These are phyloP conservation scores for Suhomyces wounanorum DNA, from an alignment of 1,139 yeast species.

Conservation along the genomic window DNA sequence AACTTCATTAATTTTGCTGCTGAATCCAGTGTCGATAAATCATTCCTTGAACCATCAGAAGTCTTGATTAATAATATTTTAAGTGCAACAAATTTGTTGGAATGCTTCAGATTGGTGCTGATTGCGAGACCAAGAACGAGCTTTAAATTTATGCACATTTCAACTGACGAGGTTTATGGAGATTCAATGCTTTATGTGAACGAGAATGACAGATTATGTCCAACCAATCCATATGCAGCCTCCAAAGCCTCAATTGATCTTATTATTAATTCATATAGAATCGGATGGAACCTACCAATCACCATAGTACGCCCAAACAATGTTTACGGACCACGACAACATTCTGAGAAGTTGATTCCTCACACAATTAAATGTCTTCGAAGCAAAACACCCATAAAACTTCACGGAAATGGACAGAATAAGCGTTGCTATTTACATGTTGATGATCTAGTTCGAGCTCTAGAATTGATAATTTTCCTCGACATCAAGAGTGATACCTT, in stretches of 20 bases:
- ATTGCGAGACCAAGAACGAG: constrained; percentile 7
- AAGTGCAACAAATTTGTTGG: constrained; percentile 54
- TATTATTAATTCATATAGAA: constrained; percentile 49
- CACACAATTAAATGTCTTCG: constrained; percentile 23
- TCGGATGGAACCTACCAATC: constrained; percentile 47
- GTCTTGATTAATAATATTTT: constrained; percentile 52
- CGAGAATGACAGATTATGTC: constrained; percentile 43
- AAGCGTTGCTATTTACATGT: constrained; percentile 52
- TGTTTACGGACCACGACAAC: constrained; percentile 58
- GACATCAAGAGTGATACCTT: constrained; percentile 34
- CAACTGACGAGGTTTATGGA: constrained; percentile 68
- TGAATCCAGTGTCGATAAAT: constrained; percentile 58
- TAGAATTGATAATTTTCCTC: constrained; percentile 33
- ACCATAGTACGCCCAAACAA: constrained; percentile 54
- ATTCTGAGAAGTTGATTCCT: constrained; percentile 60
- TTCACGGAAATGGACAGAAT: constrained; percentile 54
- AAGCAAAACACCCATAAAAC: constrained; percentile 25
- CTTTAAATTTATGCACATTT: constrained; percentile 47
- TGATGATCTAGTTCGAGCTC: constrained; percentile 49
- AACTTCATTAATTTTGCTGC: constrained; percentile 58
- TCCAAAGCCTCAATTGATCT: constrained; percentile 60
- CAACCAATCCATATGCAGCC: constrained; percentile 64
- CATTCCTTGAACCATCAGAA: constrained; percentile 48
- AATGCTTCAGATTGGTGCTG: constrained; percentile 32
- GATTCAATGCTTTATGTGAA: constrained; percentile 27